Percentiles rank a stretch among this genome's conserved stretches.
Conservation (phyloP, 2,329 filamentous ascomycete genomes). For the Zymoseptoria crescenta region DNA sequence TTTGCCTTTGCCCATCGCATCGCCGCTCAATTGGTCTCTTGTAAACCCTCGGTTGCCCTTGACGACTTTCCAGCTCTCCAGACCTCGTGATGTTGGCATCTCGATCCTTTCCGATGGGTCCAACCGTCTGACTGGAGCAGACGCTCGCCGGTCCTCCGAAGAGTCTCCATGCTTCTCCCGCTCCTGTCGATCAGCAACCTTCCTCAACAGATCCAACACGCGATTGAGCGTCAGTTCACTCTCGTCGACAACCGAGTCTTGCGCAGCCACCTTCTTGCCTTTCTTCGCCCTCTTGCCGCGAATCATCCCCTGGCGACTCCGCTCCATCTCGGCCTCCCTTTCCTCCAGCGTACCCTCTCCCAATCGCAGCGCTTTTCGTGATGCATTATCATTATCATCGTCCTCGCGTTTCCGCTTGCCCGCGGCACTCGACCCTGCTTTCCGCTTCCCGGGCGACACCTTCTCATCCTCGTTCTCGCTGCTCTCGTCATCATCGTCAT, state of each 20-base stretch:
- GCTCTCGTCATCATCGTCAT: constrained; percentile 23
- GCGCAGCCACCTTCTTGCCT: not conserved
- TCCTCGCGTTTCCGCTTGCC: constrained; percentile 19
- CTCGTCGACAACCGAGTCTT: not conserved
- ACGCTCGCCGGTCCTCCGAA: not conserved
- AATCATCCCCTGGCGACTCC: not conserved
- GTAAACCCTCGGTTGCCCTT: not conserved
- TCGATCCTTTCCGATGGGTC: not conserved
- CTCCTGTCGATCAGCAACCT: constrained; percentile 11
- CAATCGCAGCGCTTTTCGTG: not conserved
- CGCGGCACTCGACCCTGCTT: constrained; percentile 1
- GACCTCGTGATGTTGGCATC: not conserved
- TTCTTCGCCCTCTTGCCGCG: not conserved
- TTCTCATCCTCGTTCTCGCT: constrained; percentile 31
- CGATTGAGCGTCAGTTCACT: constrained; percentile 3
- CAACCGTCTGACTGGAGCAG: not conserved
- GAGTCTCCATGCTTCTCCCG: constrained; percentile 4
- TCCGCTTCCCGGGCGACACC: not conserved
- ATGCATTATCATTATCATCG: constrained; percentile 4
- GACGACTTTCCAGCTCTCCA: not conserved
- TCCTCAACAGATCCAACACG: constrained; percentile 10
- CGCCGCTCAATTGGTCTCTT: not conserved
- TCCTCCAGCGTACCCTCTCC: not conserved
- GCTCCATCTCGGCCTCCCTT: not conserved
- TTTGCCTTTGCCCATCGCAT: not conserved